Conservation (phyloP, 495 filamentous ascomycete genomes). For the Neurospora sp. region DNA sequence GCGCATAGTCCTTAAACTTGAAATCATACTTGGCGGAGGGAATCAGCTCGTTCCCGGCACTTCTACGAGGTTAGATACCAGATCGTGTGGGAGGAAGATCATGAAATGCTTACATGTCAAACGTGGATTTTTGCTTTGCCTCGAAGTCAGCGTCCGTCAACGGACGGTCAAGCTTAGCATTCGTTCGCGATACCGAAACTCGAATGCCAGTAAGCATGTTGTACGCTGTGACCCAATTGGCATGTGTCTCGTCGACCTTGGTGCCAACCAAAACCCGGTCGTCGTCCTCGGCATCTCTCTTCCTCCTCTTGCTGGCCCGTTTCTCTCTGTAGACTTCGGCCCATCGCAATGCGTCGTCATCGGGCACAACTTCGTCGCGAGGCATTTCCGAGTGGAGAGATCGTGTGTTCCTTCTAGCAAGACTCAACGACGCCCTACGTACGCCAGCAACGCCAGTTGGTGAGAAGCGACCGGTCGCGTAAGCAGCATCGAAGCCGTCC, state of each 20-base stretch:
- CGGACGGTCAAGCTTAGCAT: conserved; percentile 88
- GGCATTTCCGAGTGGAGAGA: conserved; percentile 76
- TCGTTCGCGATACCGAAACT: conserved; percentile 90
- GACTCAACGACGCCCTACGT: conserved; percentile 69
- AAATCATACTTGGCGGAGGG: conserved; percentile 99
- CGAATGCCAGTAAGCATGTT: conserved; percentile 99
- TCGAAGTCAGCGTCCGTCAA: conserved; percentile 85
- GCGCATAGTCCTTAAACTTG: conserved; percentile 99
- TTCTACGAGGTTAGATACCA: conserved; percentile 21
- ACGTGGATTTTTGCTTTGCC: conserved; percentile 91
- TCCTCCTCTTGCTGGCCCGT: conserved; percentile 68
- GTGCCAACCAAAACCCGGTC: conserved; percentile 93
- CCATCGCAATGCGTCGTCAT: conserved; percentile 83
- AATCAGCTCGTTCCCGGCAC: conserved; percentile 92
- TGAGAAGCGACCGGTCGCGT: conserved; percentile 73
- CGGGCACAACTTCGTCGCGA: conserved; percentile 71
- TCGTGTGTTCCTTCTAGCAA: conserved; percentile 71
- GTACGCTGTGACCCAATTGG: conserved; percentile 96
- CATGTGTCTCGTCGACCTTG: conserved; percentile 94
- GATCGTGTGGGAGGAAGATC: neutral
- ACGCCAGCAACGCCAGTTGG: conserved; percentile 50
- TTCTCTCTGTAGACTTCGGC: conserved; percentile 87
- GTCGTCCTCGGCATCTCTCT: conserved; percentile 84
- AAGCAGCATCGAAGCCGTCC: conserved; percentile 54
- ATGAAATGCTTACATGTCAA: conserved; percentile 61